Base-by-base conservation (phyloP, 2,329 filamentous ascomycete genomes). In the Alternaria sp. region DNA sequence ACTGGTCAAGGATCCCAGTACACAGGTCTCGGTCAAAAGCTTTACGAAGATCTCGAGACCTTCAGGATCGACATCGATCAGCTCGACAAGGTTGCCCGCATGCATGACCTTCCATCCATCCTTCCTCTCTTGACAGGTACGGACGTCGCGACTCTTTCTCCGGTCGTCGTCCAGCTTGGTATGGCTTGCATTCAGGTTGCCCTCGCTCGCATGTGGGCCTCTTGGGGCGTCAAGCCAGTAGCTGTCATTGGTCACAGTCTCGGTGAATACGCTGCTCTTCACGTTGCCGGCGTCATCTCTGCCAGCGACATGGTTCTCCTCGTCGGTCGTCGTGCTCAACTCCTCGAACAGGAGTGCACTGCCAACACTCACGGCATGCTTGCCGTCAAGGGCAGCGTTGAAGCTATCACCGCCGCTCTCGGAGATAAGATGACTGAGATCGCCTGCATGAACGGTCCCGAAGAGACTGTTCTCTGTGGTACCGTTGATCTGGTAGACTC, bases 371-470 rank as follows among this genome's bases (percentile, higher is more conserved):
- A 93, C 70, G 85, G 85, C 30, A 91, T 91, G 89, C 76, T 91
- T 25, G 86, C 87, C 13, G 86, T 90, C 64, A 85, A 84, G 77
- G 82, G 81, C 51, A 82, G 79, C 57, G 81, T 72, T 46, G 83
- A 88, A 25, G 82, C 85, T 6, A 86, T 89, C 62, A 83, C 80
- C 47, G 83, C 86, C 23, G 84, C 84, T 55, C 79, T 85, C 63
- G 83, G 88, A 17, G 75, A 77, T 59, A 81, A 82, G 68, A 83
- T 83, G 70, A 80, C 80, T 32, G 85, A 87, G 69, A 80, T 89
- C 64, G 90, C 92, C 15, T 96, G 93, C 81, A 86, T 93, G 76
- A 96, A 96, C 70, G 88, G 90, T 0, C 89, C 90, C 0, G 84
- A 88, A 54, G 91, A 93, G 75, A 93, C 89, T 10, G 93, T 96